phyloP scores from a whole-genome alignment of 495 filamentous ascomycete genomes.

The Penicillium pancosmium region DNA sequence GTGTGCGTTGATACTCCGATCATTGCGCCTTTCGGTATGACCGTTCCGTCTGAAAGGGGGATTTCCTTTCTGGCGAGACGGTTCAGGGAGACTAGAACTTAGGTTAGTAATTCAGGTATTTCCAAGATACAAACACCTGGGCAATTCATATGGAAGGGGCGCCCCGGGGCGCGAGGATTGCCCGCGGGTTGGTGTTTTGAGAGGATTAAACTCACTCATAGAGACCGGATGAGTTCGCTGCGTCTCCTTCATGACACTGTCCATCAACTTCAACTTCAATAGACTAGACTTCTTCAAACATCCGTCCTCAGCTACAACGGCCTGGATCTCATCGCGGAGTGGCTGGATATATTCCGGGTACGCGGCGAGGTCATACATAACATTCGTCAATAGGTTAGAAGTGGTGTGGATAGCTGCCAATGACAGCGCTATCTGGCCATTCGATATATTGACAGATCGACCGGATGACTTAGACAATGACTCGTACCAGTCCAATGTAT shows the following conservation, averaged over 20 bases:
- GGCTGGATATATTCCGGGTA: conserved; percentile 40
- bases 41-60: conserved; percentile 36
- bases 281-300: conserved; percentile 51
- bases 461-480: conserved; percentile 27
- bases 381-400: conserved; percentile 39
- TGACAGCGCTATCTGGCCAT: conserved; percentile 37
- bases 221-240: conserved; percentile 35
- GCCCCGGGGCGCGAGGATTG: too few species aligned
- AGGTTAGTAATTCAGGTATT: not conserved
- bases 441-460: conserved; percentile 21
- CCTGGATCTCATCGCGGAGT: conserved; percentile 41
- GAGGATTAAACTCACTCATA: conserved; percentile 32
- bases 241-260: conserved; percentile 45
- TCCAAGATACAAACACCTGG: too few species aligned
- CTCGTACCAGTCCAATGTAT: conserved; percentile 42
- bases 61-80: conserved; percentile 39
- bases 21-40: conserved; percentile 37
- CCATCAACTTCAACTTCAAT: conserved; percentile 54
- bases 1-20: conserved; percentile 38
- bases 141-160: too few species aligned
- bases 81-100: conserved; percentile 41
- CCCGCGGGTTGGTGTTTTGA: too few species aligned
- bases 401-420: conserved; percentile 52
- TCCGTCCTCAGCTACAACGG: conserved; percentile 37
- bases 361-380: conserved; percentile 44